Base-by-base conservation (phyloP, 2,329 filamentous ascomycete species). In the Aspergillus pseudoviridinutans region DNA sequence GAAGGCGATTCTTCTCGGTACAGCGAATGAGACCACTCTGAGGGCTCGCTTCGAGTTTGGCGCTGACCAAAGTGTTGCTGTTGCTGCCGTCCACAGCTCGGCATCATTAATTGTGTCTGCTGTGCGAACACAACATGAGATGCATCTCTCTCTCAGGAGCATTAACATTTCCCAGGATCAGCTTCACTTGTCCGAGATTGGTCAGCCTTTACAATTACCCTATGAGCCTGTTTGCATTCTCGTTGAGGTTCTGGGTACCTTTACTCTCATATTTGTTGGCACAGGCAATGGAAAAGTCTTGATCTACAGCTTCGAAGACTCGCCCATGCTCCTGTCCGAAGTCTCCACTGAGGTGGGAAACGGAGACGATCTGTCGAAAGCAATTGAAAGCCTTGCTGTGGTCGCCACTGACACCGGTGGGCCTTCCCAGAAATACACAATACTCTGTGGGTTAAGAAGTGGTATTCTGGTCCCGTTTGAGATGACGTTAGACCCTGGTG, bases 361-460 rank as follows among this genome's bases (percentile, higher is more conserved):
- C 9, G 56, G 55, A 32, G 61, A 68, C 27, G 68, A 71, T 35
- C 63, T 73, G 44, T 74, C 69, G 4, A 72, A 65, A 47, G 70
- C 69, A 8, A 71, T 72, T 56, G 74, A 74, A 56, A 76, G 67
- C 44, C 60, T 74, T 61, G 67, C 65, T 29, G 58, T 66, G 14
- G 59, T 76, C 47, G 58, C 63, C n/a, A 58, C 65, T 54, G 32
- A 53, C 14, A 44, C 58, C 22, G 55, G 59, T 44, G 58, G 55
- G 3, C 35, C 54, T 4, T 55, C 58, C 22, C 53, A 58, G 12
- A 63, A 62, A 29, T 62, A 58, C 49, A 58, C 68, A 60, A 49
- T 79, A 12, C 68, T 80, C 12, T 80, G 78, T 61, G 79, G 79
- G 10, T 68, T 81, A 50, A 75, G 79, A 41, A 76, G 75, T 61